Conservation (phyloP, 768 basidiomycete genomes). For the Auricularia auricula-judae region DNA sequence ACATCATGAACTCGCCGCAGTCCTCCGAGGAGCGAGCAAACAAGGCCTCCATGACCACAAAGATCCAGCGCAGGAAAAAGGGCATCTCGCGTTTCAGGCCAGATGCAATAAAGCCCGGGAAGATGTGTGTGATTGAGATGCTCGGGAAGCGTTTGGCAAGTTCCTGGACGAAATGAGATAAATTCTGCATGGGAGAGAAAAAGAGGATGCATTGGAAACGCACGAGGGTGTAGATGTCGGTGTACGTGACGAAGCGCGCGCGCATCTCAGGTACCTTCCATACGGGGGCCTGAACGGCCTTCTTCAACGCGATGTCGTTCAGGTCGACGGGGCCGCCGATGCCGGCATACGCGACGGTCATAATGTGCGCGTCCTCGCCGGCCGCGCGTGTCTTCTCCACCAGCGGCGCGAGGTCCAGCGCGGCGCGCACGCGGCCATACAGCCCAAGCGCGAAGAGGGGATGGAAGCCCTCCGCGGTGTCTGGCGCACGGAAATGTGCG, state of each 20-base stretch:
- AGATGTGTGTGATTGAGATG: slow-evolving; percentile 2
- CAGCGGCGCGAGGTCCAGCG: slow-evolving; percentile 32
- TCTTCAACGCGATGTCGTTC: slow-evolving; percentile 40
- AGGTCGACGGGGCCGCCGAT: slow-evolving; percentile 28
- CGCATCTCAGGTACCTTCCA: background rate
- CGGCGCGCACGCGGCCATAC: slow-evolving; percentile 41
- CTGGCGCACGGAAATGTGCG: slow-evolving; percentile 25
- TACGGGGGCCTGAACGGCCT: slow-evolving; percentile 9
- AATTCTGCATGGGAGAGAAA: background rate
- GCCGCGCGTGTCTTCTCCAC: slow-evolving; percentile 32
- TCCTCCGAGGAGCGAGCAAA: slow-evolving; percentile 7
- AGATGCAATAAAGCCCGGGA: slow-evolving; percentile 1
- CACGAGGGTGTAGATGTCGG: background rate
- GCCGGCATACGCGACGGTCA: slow-evolving; percentile 32
- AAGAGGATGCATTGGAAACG: background rate
- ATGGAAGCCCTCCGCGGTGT: slow-evolving; percentile 36
- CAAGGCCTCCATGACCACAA: background rate
- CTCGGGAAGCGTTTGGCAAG: slow-evolving; percentile 4
- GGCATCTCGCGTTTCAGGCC: background rate
- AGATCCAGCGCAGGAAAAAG: background rate
- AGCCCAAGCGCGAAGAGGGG: slow-evolving; percentile 35
- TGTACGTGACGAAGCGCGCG: background rate
- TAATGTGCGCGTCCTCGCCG: slow-evolving; percentile 38
- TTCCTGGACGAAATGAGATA: background rate
- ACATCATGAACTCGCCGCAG: slow-evolving; percentile 16